Conservation (phyloP, 169 alveolate genomes). For the Cryptosporidium bovis region DNA sequence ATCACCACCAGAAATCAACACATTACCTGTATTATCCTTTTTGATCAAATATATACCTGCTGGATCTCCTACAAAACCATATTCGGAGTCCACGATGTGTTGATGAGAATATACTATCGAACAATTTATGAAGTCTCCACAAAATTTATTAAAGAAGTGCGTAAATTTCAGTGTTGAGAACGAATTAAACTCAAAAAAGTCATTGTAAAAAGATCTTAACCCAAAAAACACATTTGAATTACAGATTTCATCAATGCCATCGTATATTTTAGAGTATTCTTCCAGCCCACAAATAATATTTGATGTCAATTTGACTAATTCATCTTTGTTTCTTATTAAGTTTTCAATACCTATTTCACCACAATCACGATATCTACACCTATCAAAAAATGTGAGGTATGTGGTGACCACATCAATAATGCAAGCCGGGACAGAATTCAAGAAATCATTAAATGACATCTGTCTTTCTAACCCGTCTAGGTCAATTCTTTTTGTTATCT, state of each 20-base stretch:
- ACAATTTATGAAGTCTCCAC: neutral
- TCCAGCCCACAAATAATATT: neutral
- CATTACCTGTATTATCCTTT: conserved; percentile 81
- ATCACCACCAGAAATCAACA: conserved; percentile 84
- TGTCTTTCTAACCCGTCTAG: conserved; percentile 42
- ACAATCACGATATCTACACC: conserved; percentile 9
- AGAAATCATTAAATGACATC: conserved; percentile 28
- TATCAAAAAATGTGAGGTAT: conserved; percentile 4
- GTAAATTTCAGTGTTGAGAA: neutral
- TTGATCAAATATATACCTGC: conserved; percentile 56
- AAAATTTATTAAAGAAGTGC: neutral
- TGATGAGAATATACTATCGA: conserved; percentile 52
- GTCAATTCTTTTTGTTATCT: conserved; percentile 27
- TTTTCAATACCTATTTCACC: conserved; percentile 20
- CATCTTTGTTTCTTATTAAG: conserved; percentile 36
- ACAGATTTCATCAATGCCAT: conserved; percentile 3
- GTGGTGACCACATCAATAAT: neutral
- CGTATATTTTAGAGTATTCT: neutral
- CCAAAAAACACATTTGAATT: neutral
- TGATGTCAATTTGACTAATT: neutral
- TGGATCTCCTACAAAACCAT: conserved; percentile 65
- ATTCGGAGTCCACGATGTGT: conserved; percentile 71
- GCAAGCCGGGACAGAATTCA: neutral
- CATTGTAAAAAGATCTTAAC: conserved; percentile 8
- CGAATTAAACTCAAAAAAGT: neutral